phyloP scores from a whole-genome alignment of 495 filamentous ascomycete genomes.

The Penicillium longicatenatum region DNA sequence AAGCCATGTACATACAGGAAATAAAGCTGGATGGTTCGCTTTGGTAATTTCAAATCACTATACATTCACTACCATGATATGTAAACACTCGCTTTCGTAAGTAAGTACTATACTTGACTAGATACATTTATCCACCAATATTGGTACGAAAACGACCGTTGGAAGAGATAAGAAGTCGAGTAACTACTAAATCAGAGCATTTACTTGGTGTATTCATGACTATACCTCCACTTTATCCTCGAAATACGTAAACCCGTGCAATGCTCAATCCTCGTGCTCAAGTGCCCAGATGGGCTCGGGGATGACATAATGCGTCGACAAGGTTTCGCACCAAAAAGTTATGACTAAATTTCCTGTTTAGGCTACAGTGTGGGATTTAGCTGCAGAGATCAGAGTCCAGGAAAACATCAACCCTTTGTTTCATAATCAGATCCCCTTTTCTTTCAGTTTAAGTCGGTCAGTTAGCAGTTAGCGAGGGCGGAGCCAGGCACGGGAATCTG shows the following conservation, averaged over 20 bases:
- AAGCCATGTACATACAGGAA: too few species aligned
- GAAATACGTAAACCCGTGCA: neutral
- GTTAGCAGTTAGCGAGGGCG: conserved; percentile 22
- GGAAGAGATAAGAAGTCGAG: too few species aligned
- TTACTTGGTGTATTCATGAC: neutral
- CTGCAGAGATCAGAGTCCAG: neutral
- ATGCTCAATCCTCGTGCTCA: neutral
- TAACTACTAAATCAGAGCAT: too few species aligned
- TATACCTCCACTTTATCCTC: neutral
- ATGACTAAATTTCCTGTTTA: conserved; percentile 3
- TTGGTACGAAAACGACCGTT: too few species aligned
- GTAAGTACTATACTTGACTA: too few species aligned
- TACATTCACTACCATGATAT: too few species aligned
- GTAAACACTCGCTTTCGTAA: too few species aligned
- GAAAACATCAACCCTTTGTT: neutral
- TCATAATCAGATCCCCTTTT: neutral
- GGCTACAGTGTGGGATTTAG: conserved; percentile 3
- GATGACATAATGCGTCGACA: neutral
- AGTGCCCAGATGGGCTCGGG: neutral
- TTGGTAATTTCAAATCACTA: too few species aligned
- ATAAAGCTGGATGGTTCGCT: too few species aligned
- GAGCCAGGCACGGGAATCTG: conserved; percentile 29
- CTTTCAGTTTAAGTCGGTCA: conserved; percentile 2
- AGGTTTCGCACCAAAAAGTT: neutral
- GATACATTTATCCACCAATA: too few species aligned